phyloP scores from a whole-genome alignment of 208 protist genomes.

The Acanthamoeba lenticulata region DNA sequence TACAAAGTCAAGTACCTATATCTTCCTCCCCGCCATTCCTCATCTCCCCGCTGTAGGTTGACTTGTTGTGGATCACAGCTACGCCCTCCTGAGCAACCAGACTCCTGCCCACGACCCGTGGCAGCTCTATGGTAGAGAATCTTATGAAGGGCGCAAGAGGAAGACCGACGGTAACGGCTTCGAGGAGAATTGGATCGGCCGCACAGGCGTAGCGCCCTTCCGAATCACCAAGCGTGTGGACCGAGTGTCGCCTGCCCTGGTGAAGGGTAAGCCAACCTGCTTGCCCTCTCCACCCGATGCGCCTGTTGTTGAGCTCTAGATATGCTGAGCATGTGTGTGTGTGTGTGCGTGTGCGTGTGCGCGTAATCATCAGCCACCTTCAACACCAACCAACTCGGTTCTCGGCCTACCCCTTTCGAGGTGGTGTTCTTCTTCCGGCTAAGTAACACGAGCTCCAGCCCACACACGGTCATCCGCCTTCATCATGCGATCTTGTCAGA shows the following conservation, averaged over 20 bases:
- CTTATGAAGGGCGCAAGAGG: background rate
- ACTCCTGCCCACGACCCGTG: background rate
- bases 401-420: background rate
- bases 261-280: too few relatives aligned
- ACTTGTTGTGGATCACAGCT: background rate
- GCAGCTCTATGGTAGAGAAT: background rate
- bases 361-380: background rate
- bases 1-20: background rate
- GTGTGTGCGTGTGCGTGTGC: too few relatives aligned
- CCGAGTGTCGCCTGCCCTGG: background rate
- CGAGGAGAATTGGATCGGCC: constrained; percentile 1
- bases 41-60: background rate
- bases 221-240: background rate
- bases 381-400: background rate
- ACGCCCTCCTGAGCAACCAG: background rate
- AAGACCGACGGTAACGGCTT: background rate
- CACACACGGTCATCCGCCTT: background rate
- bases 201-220: background rate
- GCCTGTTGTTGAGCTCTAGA: too few relatives aligned
- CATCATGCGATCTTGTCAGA: background rate
- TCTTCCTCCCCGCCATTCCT: background rate
- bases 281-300: too few relatives aligned
- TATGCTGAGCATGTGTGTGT: too few relatives aligned
- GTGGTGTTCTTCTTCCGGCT: background rate
- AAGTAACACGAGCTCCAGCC: background rate